Conservation (phyloP, 2,329 filamentous ascomycete species). For the Colletotrichum sp. region DNA sequence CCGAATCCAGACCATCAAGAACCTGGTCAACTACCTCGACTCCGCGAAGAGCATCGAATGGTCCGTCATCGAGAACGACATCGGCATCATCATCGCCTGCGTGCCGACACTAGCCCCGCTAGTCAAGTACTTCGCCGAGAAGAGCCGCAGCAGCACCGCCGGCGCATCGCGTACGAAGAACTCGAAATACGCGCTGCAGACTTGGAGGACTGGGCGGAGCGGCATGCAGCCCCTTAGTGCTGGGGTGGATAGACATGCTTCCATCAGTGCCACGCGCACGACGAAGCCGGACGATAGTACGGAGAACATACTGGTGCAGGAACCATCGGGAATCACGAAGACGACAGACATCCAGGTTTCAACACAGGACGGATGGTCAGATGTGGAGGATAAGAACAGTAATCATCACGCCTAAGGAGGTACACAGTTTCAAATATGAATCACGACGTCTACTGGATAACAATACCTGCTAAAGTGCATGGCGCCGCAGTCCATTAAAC, state of each 20-base stretch:
- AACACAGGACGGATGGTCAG: background rate
- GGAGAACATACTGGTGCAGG: conserved; percentile 1
- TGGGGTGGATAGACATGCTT: background rate
- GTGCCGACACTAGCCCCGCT: conserved; percentile 48
- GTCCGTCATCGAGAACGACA: conserved; percentile 49
- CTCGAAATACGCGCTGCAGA: conserved; percentile 29
- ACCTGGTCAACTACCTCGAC: conserved; percentile 48
- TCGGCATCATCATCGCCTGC: conserved; percentile 47
- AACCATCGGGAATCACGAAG: background rate
- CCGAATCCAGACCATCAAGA: conserved; percentile 53
- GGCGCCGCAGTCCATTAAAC: too few relatives aligned
- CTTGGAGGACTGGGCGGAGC: conserved; percentile 25
- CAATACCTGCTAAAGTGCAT: too few relatives aligned
- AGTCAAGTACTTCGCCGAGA: conserved; percentile 37
- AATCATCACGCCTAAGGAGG: too few relatives aligned
- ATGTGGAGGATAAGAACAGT: background rate
- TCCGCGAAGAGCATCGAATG: conserved; percentile 46
- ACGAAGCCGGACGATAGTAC: conserved; percentile 9
- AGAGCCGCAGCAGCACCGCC: conserved; percentile 23
- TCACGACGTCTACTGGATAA: too few relatives aligned
- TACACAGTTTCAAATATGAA: too few relatives aligned
- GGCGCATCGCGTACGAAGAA: background rate
- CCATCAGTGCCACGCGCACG: background rate
- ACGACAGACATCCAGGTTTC: background rate
- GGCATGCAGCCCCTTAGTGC: conserved; percentile 23